Evolutionary conservation across 176 grass and related monocot species (phyloP).

Genomic region (Oryza meridionalis): DNA sequence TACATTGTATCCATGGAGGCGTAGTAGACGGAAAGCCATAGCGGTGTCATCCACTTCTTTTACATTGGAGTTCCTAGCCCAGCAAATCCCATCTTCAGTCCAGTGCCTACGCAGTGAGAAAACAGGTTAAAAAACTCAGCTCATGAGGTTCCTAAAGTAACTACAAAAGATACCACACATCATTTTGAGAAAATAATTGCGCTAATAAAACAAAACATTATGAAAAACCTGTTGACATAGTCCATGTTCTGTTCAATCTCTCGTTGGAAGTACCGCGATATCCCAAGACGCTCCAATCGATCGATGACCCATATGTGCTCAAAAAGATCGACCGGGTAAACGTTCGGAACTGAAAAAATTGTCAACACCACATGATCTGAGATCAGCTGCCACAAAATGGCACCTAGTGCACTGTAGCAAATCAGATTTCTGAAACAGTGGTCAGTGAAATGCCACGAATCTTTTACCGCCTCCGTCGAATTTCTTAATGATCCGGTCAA

Average conservation of each 20-base stretch:
- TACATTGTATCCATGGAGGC: slow-evolving; percentile 77
- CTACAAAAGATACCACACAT: not conserved
- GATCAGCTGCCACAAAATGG: not conserved
- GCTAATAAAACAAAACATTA: not conserved
- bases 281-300: slow-evolving; percentile 72
- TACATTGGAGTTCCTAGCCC: slow-evolving; percentile 74
- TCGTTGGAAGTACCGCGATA: slow-evolving; percentile 63
- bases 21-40: slow-evolving; percentile 87
- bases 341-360: slow-evolving; percentile 67
- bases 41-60: slow-evolving; percentile 83
- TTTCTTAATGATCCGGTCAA: slow-evolving; percentile 54
- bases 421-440: not conserved
- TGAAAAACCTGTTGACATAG: slow-evolving; percentile 65
- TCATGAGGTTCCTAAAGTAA: not conserved
- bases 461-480: slow-evolving; percentile 77
- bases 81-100: slow-evolving; percentile 87
- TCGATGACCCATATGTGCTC: slow-evolving; percentile 77
- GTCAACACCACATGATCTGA: slow-evolving; percentile 4
- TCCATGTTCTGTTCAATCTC: slow-evolving; percentile 80
- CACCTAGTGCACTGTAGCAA: not conserved
- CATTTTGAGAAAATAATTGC: not conserved
- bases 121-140: not conserved
- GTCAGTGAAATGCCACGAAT: not conserved
- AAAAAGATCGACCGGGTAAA: slow-evolving; percentile 86
- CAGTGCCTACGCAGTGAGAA: slow-evolving; percentile 56